Base-by-base conservation (phyloP, 192 early-diverging fungal genomes). In the Oehlia diaphana region DNA sequence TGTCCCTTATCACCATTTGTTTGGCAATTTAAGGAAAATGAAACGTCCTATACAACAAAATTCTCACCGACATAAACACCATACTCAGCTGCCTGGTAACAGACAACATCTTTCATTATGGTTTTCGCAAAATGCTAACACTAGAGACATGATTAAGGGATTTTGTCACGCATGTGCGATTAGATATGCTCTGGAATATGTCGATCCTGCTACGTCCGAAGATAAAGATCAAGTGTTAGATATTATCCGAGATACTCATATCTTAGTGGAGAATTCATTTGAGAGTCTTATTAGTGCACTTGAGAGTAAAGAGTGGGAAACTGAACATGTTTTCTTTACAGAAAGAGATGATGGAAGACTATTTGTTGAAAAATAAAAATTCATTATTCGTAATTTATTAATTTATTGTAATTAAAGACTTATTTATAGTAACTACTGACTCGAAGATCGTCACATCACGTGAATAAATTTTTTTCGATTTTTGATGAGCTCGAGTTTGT, bases 91-190 rank as follows among this genome's bases (percentile, higher is more conserved):
- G 1, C 69, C 39, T n/a, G 69, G 21, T 13, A 71, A 71, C n/a
- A 73, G 70, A 47, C 70, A 62, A 39, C 77, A 80, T 61, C 84
- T 93, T 21, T 84, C 83, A 44, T 78, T 92, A 10, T 92, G 89
- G 90, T 93, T 90, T 72, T 77, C 86, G 37, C 81, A 87, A 73
- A 79, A 83, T 16, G 88, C 90, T 10, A 82, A 70, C 19, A 49
- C 87, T 2, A 72, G 39, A 23, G 91, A 92, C 74, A 49, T 88
- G n/a, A 81, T 92, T 37, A 87, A 88, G 44, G 92, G 90, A 7
- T 91, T 92, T 74, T 92, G 86, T 70, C 91, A 92, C 80, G 87
- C 92, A 14, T 91, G 89, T 79, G 77, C 84, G 31, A 44, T 88
- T 28, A 81, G 90, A 39, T 35, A 49, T 31, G 26, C 84, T 49